Base-by-base conservation (phyloP, 2,329 filamentous ascomycete species). In the Harringtonia aguacate region DNA sequence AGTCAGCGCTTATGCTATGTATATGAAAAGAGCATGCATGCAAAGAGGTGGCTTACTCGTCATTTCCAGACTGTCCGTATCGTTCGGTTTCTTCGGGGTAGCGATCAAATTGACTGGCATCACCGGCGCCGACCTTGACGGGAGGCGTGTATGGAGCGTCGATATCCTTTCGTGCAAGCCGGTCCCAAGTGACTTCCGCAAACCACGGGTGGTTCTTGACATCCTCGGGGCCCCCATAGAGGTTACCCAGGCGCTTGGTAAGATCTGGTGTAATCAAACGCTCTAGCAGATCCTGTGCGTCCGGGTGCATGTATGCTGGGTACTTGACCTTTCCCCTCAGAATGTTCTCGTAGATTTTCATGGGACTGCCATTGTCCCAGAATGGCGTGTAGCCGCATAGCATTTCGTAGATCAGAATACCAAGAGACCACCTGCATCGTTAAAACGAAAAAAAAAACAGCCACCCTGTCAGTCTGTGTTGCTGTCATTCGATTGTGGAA, bases 281-380 rank as follows among this genome's bases (percentile, higher is more conserved):
- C 58, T 92, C 84, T 30, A 98, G 77, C 46, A 98, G 73, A 61
- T 97, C 86, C 60, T 95, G 88, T 0, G 92, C 92, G 59, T 97
- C 92, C 1, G 84, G 81, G 60, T 97, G 87, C 56, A 98, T 86
- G 62, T 97, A 98, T 7, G 86, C 83, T 43, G 92, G 92, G 61
- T 97, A 98, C 67, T 95, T 97, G 64, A 98, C 86, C 56, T 85
- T 83, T 48, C 90, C 92, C 58, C 88, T 89, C 51, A 98, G 77
- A 57, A 98, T 98, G 62, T 98, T 98, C 69, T 98, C 92, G 68
- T 98, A 98, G 58, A 98, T 98, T 67, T 95, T 95, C 79, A 98
- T 94, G 3, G 92, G 90, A 36, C 87, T 95, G 44, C 90, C 92
- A 56, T 86, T 86, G 62, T 98, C 92, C 90, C 92, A 98, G 70